phyloP scores from a whole-genome alignment of 2,329 filamentous ascomycete species.

The Endoconidiophora laricicola region DNA sequence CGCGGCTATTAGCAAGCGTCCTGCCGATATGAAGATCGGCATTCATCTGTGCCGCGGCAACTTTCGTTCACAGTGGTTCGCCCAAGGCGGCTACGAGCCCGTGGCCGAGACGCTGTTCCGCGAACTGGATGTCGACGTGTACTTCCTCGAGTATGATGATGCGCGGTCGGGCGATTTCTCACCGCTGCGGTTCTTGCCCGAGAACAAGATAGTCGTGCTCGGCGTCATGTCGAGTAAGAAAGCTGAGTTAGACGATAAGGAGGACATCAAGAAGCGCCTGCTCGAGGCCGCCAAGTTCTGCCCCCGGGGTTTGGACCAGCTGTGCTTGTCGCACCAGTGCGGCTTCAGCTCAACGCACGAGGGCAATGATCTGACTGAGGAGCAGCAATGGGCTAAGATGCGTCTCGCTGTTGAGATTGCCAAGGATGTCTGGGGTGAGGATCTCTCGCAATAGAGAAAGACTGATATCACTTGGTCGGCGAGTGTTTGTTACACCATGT shows the following conservation, averaged over 20 bases:
- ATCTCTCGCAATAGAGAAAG: conserved; percentile 7
- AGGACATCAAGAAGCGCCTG: conserved; percentile 36
- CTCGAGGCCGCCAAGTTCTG: conserved; percentile 46
- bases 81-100: conserved; percentile 46
- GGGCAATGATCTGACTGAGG: conserved; percentile 46
- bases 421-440: conserved; percentile 40
- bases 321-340: conserved; percentile 54
- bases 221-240: conserved; percentile 47
- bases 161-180: conserved; percentile 44
- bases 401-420: conserved; percentile 51
- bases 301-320: conserved; percentile 44
- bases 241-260: conserved; percentile 36
- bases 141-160: conserved; percentile 46
- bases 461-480: not conserved
- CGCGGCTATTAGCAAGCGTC: conserved; percentile 44
- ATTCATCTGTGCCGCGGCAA: conserved; percentile 47
- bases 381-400: conserved; percentile 57
- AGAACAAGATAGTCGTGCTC: conserved; percentile 43
- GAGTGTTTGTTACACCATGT: not conserved
- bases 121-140: conserved; percentile 41
- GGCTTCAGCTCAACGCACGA: conserved; percentile 48
- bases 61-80: conserved; percentile 47
- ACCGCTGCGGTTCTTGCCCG: conserved; percentile 40
- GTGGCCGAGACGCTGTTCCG: conserved; percentile 45
- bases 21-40: conserved; percentile 51